Percentiles rank a stretch among this genome's conserved stretches.
Evolutionary conservation across 2,329 filamentous ascomycete genomes (phyloP).

Genomic region (Xylaria polymorpha): DNA sequence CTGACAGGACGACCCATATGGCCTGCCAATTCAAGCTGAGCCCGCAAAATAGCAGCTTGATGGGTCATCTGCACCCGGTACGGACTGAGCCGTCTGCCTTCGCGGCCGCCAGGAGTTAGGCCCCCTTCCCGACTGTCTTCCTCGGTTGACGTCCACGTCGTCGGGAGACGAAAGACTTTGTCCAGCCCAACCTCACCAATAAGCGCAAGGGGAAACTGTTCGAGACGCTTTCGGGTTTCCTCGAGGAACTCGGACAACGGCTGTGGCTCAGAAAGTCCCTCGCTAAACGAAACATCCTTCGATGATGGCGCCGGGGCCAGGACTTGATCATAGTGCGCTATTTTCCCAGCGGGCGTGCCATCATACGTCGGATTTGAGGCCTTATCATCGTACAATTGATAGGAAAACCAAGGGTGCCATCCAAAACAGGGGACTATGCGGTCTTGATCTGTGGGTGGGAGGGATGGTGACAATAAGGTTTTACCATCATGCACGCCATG

Average conservation of each 20-base stretch:
- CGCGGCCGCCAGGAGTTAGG: slow-evolving; percentile 76
- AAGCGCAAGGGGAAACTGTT: slow-evolving; percentile 70
- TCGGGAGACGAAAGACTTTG: slow-evolving; percentile 79
- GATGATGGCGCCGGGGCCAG: slow-evolving; percentile 65
- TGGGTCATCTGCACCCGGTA: slow-evolving; percentile 76
- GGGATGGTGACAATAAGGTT: slow-evolving; percentile 35
- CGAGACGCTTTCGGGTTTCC: slow-evolving; percentile 66
- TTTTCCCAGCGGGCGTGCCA: slow-evolving; percentile 55
- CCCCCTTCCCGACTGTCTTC: slow-evolving; percentile 56
- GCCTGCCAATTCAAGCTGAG: slow-evolving; percentile 78
- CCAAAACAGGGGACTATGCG: slow-evolving; percentile 79
- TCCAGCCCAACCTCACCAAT: slow-evolving; percentile 84
- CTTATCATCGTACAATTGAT: slow-evolving; percentile 76
- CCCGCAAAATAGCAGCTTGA: slow-evolving; percentile 72
- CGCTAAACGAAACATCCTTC: slow-evolving; percentile 57
- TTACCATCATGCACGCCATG: slow-evolving; percentile 59
- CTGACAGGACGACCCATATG: slow-evolving; percentile 73
- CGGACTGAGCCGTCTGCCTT: slow-evolving; percentile 74
- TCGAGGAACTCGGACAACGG: slow-evolving; percentile 69
- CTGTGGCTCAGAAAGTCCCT: slow-evolving; percentile 67
- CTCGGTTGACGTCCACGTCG: slow-evolving; percentile 60
- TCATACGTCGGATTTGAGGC: slow-evolving; percentile 54
- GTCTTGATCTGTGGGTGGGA: slow-evolving; percentile 44
- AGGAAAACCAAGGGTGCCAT: slow-evolving; percentile 89
- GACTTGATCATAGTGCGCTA: slow-evolving; percentile 73